Evolutionary conservation across 2,329 filamentous ascomycete genomes (phyloP).

Genomic region (Aspergillus quadrilineatus): DNA sequence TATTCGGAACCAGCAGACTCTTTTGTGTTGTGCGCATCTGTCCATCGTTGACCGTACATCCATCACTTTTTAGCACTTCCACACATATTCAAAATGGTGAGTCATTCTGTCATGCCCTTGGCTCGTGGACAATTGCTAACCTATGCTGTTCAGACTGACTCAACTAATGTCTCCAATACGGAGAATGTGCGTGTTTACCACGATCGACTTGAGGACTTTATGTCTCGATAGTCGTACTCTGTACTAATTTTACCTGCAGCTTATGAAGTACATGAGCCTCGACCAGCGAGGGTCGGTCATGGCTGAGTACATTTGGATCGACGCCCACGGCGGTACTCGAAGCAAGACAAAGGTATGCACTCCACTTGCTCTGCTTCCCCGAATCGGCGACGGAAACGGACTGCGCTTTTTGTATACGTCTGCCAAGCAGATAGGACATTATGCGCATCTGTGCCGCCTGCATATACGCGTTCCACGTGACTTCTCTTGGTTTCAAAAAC

Average conservation of each 20-base stretch:
- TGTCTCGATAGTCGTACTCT: conserved; percentile 30
- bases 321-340: conserved; percentile 75
- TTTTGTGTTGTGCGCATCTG: conserved; percentile 15
- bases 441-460: conserved; percentile 21
- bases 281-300: conserved; percentile 86
- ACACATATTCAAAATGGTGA: conserved; percentile 18
- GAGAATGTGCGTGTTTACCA: conserved; percentile 42
- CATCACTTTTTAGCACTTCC: conserved; percentile 8
- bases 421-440: conserved; percentile 24
- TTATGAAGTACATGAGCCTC: conserved; percentile 83
- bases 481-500: not conserved
- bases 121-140: conserved; percentile 16
- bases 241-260: conserved; percentile 58
- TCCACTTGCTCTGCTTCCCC: not conserved
- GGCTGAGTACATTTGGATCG: conserved; percentile 97
- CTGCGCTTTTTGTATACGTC: not conserved
- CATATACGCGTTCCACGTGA: conserved; percentile 33
- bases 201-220: conserved; percentile 17
- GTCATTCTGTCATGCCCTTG: not conserved
- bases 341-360: conserved; percentile 91
- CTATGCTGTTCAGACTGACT: conserved; percentile 44
- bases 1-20: conserved; percentile 12
- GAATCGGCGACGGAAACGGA: not conserved
- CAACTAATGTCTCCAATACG: conserved; percentile 48
- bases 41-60: conserved; percentile 8